Evolutionary conservation across 2,329 filamentous ascomycete species (phyloP).

Genomic region (Diaporthe batatas): DNA sequence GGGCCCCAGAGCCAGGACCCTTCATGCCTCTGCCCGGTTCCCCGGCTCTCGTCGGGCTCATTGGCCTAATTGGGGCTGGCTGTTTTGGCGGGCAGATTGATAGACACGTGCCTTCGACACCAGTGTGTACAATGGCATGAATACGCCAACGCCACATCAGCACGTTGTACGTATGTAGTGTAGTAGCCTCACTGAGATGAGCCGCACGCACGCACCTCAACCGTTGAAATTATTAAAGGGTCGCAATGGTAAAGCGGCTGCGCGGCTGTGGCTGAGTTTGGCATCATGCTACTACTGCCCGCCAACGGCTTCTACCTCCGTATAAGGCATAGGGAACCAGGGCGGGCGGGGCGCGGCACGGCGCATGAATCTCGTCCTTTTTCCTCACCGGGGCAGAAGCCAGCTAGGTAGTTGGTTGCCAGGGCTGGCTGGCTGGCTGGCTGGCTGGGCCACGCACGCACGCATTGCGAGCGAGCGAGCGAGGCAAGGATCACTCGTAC

Average conservation of each 20-base stretch:
- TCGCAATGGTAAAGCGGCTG: background rate
- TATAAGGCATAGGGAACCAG: too few species aligned
- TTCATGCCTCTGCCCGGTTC: slow-evolving; percentile 15
- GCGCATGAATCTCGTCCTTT: slow-evolving; percentile 15
- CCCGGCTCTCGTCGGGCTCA: slow-evolving; percentile 13
- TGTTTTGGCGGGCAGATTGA: too few species aligned
- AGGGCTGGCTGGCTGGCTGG: too few species aligned
- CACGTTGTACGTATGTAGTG: too few species aligned
- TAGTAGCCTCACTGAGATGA: too few species aligned
- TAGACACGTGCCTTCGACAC: background rate
- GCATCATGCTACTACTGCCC: background rate
- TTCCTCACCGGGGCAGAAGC: background rate
- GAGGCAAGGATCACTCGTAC: background rate
- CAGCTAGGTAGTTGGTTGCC: too few species aligned
- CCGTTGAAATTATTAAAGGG: background rate
- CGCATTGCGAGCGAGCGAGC: too few species aligned
- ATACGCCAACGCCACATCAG: too few species aligned
- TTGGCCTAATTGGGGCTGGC: background rate
- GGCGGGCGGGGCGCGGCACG: background rate
- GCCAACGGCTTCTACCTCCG: too few species aligned
- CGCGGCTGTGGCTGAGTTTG: slow-evolving; percentile 8
- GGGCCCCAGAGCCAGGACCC: background rate
- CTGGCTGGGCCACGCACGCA: too few species aligned
- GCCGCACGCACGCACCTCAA: too few species aligned
- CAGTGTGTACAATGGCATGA: too few species aligned